Evolutionary conservation across 768 basidiomycete genomes (phyloP).

Genomic region (Rhodosporidiobolus sp.): DNA sequence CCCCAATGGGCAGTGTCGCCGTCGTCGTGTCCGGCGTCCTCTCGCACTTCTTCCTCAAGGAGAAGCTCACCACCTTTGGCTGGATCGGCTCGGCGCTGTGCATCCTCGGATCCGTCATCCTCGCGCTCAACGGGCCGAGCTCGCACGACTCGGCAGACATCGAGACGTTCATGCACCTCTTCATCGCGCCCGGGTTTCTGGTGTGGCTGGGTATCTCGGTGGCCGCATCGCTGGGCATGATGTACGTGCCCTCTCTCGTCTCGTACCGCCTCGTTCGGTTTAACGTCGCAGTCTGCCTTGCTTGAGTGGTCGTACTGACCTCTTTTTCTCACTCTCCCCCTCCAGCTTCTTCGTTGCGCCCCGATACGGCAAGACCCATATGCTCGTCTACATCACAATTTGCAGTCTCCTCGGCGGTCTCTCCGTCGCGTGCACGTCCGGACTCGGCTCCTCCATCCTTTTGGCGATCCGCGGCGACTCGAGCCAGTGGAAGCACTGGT

Average conservation of each 20-base stretch:
- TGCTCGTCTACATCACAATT: conserved; percentile 74
- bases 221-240: conserved; percentile 62
- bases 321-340: neutral
- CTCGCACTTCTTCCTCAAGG: conserved; percentile 88
- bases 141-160: conserved; percentile 48
- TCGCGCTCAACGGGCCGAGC: conserved; percentile 70
- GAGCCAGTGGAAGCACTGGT: conserved; percentile 80
- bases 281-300: too few species aligned
- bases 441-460: conserved; percentile 86
- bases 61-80: conserved; percentile 84
- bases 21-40: conserved; percentile 81
- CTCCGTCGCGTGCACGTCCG: conserved; percentile 89
- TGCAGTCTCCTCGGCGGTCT: conserved; percentile 97
- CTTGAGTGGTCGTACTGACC: too few species aligned
- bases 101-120: conserved; percentile 82
- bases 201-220: conserved; percentile 57
- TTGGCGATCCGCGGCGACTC: conserved; percentile 55
- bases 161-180: conserved; percentile 67
- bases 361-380: conserved; percentile 79
- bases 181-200: conserved; percentile 79
- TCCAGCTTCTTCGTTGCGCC: conserved; percentile 69
- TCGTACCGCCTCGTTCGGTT: too few species aligned
- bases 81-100: conserved; percentile 92
- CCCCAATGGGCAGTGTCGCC: conserved; percentile 90
- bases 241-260: too few species aligned